Base-by-base conservation (phyloP, 345 rosid species). In the Lepidium africanum region DNA sequence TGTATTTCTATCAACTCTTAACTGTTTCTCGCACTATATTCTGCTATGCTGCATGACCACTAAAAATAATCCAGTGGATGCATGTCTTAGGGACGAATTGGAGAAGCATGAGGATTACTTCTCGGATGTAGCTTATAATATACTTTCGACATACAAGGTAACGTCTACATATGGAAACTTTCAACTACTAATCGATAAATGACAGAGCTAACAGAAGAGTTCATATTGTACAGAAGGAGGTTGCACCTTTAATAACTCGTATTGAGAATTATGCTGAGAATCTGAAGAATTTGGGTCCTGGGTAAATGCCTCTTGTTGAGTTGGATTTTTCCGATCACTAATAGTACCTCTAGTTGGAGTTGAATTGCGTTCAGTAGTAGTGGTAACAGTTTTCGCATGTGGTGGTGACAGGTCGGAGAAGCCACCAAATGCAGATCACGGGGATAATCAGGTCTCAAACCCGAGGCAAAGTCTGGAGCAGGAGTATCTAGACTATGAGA, bases 401-500 rank as follows among this genome's bases (percentile, higher is more conserved):
- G 65, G 54, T 63, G 71, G 52, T 45, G 69, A 69, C 93, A 93
- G 97, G 74, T 83, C 78, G 30, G 86, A 81, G 79, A 66, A 53
- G 63, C 64, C 70, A 72, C 73, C 87, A 69, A 65, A 39, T 65
- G 74, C 58, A 52, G 83, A 71, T 54, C 76, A 68, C 64, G 88
- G 78, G 40, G 91, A 82, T 40, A 75, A 78, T 39, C 81, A 83
- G 62, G 83, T 67, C 36, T 62, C 83, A 52, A 75, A 82, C 81
- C 97, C 96, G 11, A 91, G 92, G 80, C 82, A 81, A 78, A 78
- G 79, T 81, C 87, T 90, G 16, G 99, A 93, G 84, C 85, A 86
- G 80, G 99, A 88, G 81, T 94, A 94, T 81, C 69, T 88, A 63
- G 89, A 85, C 23, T 87, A 81, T 75, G 99, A 94, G 82, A 85